Evolutionary conservation across 768 basidiomycete genomes (phyloP), one percentile per base, ranked within the genome.

Genomic region (Serendipita vermifera): DNA sequence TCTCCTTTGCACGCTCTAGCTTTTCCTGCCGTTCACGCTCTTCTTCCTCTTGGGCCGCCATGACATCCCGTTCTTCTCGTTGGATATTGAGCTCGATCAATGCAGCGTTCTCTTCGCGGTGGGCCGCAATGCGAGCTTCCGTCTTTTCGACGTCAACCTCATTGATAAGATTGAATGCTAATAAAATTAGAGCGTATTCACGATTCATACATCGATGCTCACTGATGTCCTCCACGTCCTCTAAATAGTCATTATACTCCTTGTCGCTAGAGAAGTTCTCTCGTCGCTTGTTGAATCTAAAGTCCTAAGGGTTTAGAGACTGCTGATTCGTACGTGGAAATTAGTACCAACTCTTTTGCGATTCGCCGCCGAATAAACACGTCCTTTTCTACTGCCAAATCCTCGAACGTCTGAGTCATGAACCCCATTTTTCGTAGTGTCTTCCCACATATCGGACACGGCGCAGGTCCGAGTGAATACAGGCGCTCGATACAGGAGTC

Each of bases 401-500:
- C 91, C 68, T 94, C 89, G 58, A 94, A 96, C 3, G 91, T 93
- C 66, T 94, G 92, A 0, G 91, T 89, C 14, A 82, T 86, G 65
- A 98, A 99, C n/a, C 89, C 88, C 24, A 91, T 77, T 66, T 97
- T 98, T 17, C 96, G 73, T 53, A 97, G 75, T 15, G 86, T 79
- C 64, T 83, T 87, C 55, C 78, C 80, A 68, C 96, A 99, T 57
- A 91, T 82, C 15, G 96, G 96, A 74, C 96, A 98, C 2, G 90
- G 90, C 2, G 91, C 92, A 2, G 96, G 93, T 2, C 94, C 93
- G 3, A 97, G 78, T 1, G 92, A 94, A 69, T 94, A 99, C 36
- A 97, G 69, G 5, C 93, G 81, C 69, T 98, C 96, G 64, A 99
- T 96, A 68, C 96, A 99, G 1, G 89, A 90, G 73, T 98, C 94